Base-by-base conservation (phyloP, 306 rosid species). In the Betula pendula region DNA sequence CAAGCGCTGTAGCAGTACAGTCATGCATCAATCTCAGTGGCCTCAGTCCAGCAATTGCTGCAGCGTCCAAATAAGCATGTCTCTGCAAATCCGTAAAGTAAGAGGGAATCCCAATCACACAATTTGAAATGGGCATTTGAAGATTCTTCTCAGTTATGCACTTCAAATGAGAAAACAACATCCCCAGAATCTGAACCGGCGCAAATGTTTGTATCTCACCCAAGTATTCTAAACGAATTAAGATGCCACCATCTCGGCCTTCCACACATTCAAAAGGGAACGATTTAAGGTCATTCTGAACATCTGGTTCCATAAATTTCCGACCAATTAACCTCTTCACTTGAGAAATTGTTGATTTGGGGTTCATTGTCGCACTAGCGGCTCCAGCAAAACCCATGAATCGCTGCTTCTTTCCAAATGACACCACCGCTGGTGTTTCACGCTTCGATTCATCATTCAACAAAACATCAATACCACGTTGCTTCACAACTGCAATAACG, bases 1-100 rank as follows among this genome's bases (percentile, higher is more conserved):
- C 81, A 78, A 84, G 89, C n/a, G 91, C 89, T 69, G 87, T 87
- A 29, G 91, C 91, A 78, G 91, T 87, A 81, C 87, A 82, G 68
- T 87, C 91, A 65, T 87, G 91, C 88, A 87, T 72, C 73, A 87
- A 76, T 66, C 91, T 82, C 73, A 85, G 68, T 33, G 91, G 88
- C 76, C 80, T 84, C 80, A 87, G 79, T 22, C 87, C 91, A 75
- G 91, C 87, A 75, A 87, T 86, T 12, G 58, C 35, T n/a, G 91
- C 91, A 1, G 89, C 91, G 56, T 80, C 81, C 81, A 83, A 70
- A 72, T 82, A 87, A 1, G 83, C 77, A 9, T 79, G 89, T 62
- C 89, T 82, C 74, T 87, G 91, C 79, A 85, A 66, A 53, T 87
- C 89, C 0, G 84, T 72, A 62, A 82, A 85, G 85, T 87, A 87